Base-by-base conservation (phyloP, 495 filamentous ascomycete genomes). In the Hypoxylon subgilvum region DNA sequence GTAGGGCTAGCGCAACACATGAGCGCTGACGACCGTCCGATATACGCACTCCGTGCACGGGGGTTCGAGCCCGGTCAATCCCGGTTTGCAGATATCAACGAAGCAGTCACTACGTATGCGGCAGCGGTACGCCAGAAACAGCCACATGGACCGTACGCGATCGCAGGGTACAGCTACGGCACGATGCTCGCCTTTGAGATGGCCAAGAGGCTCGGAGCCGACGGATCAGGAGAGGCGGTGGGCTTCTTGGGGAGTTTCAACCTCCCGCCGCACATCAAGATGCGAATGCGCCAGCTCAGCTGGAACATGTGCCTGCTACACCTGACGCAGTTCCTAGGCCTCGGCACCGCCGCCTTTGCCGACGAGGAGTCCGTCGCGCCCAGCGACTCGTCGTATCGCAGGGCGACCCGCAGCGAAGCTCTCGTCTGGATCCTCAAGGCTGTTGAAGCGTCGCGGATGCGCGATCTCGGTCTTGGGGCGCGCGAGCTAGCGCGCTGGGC, bases 231-330 rank as follows among this genome's bases (percentile, higher is more conserved):
- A 44, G 22, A 66, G 57, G 12, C 9, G 14, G 73, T 79, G 1
- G 8, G 43, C 3, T 76, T 78, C 54, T 61, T 74, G 1, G 76
- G 66, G 4, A 57, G 35, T 30, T 71, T 75, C 45, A 72, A 81
- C 55, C 70, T 76, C 6, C 80, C 82, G 4, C 83, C 82, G 0
- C 77, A 82, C 53, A 82, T 82, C 70, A 81, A 81, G 53, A 25
- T 34, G 1, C 74, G 79, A 12, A 82, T 84, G 73, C 74, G 76
- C 6, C 52, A 75, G 41, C 74, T 82, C 6, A 65, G 72, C 30
- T 86, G 73, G 72, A 72, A 67, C 7, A 69, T 64, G 23, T 72
- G 72, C 43, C 52, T 84, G 3, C 38, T 83, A 1, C 74, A 82
- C 52, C 63, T 86, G 3, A 55, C 66, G 12, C 72, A 79, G 47